A percentile compares a stretch with the other conserved stretches of the same genome.
Conservation (phyloP, 31 red algal genomes). For the Odonthalia washingtoniensis region DNA sequence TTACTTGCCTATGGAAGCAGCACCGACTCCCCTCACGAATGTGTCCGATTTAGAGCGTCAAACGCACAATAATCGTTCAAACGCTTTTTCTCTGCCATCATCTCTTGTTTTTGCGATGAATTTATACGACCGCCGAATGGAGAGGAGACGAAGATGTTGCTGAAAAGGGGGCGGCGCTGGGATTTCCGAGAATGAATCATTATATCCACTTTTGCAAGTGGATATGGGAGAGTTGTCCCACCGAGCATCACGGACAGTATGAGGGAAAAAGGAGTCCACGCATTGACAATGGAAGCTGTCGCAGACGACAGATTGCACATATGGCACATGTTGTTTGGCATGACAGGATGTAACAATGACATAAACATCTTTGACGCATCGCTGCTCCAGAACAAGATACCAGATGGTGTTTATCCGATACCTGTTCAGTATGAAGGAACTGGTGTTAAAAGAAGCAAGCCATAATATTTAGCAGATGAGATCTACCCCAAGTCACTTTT, state of each 20-base stretch:
- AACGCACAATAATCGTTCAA: too few relatives aligned
- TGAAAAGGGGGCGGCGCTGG: not conserved
- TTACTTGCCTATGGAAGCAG: conserved; percentile 27
- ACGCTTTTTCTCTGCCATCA: too few relatives aligned
- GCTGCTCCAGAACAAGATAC: conserved; percentile 17
- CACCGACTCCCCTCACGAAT: conserved; percentile 41
- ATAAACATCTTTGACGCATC: conserved; percentile 43
- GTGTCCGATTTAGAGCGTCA: conserved; percentile 41
- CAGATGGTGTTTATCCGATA: conserved; percentile 16
- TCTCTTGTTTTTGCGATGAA: too few relatives aligned
- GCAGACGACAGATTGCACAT: conserved; percentile 37
- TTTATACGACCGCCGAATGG: too few relatives aligned
- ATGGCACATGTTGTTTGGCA: conserved; percentile 51
- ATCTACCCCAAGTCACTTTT: conserved; percentile 48
- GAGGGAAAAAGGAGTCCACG: conserved; percentile 26
- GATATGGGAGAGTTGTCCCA: conserved; percentile 32
- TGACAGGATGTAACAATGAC: conserved; percentile 26
- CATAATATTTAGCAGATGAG: conserved; percentile 38
- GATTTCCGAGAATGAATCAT: conserved; percentile 19
- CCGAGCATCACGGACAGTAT: not conserved
- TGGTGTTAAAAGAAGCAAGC: not conserved
- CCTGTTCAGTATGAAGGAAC: not conserved
- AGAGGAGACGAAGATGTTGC: not conserved
- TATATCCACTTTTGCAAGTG: conserved; percentile 19
- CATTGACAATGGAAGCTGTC: conserved; percentile 35